Percentiles rank a stretch among this genome's conserved stretches.
Conservation (phyloP, 164 flowering plant species). For the Malania oleifera region DNA sequence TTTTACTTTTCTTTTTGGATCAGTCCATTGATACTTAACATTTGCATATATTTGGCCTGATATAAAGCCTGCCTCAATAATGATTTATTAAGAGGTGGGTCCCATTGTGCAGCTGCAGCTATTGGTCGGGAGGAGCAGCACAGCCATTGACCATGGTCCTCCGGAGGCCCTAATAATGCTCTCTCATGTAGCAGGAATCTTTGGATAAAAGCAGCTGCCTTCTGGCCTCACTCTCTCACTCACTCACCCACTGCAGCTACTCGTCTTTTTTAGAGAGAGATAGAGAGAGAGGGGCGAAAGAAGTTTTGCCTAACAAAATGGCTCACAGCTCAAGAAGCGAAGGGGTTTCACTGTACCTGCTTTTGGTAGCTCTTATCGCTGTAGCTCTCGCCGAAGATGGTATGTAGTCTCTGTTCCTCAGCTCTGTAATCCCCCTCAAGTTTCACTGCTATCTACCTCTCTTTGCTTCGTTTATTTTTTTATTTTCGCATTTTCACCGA, state of each 20-base stretch:
- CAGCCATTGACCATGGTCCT: too few species aligned
- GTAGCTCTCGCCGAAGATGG: conserved; percentile 27
- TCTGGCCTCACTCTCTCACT: neutral
- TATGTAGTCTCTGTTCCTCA: conserved; percentile 11
- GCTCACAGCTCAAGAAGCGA: conserved; percentile 17
- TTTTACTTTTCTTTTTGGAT: too few species aligned
- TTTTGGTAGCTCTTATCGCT: conserved; percentile 22
- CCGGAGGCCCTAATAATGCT: too few species aligned
- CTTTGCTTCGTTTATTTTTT: neutral
- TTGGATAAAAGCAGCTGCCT: conserved; percentile 19
- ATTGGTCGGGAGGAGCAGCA: too few species aligned
- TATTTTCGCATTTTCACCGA: neutral
- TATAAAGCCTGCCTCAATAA: too few species aligned
- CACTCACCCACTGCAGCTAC: neutral
- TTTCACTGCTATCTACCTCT: neutral
- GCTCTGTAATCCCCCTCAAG: neutral
- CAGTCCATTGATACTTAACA: too few species aligned
- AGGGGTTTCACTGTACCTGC: conserved; percentile 20
- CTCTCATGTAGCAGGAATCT: too few species aligned
- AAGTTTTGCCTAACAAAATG: conserved; percentile 15
- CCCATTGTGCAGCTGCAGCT: too few species aligned
- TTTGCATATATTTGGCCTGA: too few species aligned
- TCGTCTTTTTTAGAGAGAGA: conserved; percentile 9
- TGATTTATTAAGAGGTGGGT: too few species aligned
- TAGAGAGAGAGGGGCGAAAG: conserved; percentile 10